These are phyloP conservation scores for Pseudomassariella vexata DNA, from an alignment of 2,329 filamentous ascomycete genomes.

Conservation along the genomic window DNA sequence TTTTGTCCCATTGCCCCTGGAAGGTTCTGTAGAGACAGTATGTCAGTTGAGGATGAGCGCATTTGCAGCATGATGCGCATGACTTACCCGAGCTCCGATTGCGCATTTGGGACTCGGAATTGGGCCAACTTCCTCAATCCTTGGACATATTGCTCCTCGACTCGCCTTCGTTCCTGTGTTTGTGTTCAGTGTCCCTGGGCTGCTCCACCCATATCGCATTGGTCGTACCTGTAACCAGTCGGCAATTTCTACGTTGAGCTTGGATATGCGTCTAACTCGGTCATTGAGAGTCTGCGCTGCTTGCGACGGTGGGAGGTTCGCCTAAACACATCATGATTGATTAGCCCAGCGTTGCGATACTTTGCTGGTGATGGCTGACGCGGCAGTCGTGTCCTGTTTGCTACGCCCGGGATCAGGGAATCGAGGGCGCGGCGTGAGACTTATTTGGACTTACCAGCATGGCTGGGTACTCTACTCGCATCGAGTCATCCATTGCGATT, in stretches of 20 bases:
- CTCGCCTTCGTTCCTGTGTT: constrained; percentile 76
- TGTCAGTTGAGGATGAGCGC: constrained; percentile 11
- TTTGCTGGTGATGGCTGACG: background rate
- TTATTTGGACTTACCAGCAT: constrained; percentile 77
- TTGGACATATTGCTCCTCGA: constrained; percentile 85
- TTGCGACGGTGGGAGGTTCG: constrained; percentile 72
- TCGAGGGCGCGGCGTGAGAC: no score
- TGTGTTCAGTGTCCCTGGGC: constrained; percentile 5
- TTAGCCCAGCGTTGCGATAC: constrained; percentile 9
- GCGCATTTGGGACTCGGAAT: constrained; percentile 67
- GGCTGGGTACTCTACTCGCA: constrained; percentile 85
- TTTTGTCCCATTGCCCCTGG: constrained; percentile 81
- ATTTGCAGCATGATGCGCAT: background rate
- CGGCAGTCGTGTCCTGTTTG: constrained; percentile 8
- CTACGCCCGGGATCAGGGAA: constrained; percentile 7
- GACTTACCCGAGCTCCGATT: constrained; percentile 79
- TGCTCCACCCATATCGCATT: constrained; percentile 2
- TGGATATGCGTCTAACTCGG: constrained; percentile 79
- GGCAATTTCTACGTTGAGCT: constrained; percentile 83
- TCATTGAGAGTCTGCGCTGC: constrained; percentile 79
- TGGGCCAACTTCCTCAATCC: constrained; percentile 75
- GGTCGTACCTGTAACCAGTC: constrained; percentile 86
- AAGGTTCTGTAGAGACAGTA: constrained; percentile 63
- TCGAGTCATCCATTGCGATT: constrained; percentile 63
- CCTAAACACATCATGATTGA: constrained; percentile 42